A percentile compares a stretch with the other conserved stretches of the same genome.
Conservation (phyloP, 768 basidiomycete species). For the Pleurotus tuoliensis region DNA sequence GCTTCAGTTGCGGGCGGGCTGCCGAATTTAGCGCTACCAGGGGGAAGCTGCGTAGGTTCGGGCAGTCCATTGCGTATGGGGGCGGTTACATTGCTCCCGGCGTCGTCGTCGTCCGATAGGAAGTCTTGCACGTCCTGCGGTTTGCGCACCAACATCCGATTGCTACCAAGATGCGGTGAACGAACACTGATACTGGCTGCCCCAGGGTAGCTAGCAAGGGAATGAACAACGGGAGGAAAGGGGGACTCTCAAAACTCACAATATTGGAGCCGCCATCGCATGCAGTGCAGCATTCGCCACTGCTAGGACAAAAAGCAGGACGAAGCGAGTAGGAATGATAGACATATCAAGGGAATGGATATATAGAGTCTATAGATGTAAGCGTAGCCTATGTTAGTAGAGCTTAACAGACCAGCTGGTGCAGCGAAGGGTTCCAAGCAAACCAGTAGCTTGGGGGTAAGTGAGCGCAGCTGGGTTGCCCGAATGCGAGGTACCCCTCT, state of each 20-base stretch:
- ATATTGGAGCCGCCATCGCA: slow-evolving; percentile 1
- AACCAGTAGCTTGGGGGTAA: slow-evolving; percentile 7
- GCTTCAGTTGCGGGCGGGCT: too few relatives aligned
- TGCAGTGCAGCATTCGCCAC: slow-evolving; percentile 1
- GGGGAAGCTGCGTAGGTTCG: too few relatives aligned
- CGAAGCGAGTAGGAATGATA: not conserved
- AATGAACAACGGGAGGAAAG: not conserved
- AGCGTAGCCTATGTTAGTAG: not conserved
- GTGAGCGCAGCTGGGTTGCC: slow-evolving; percentile 7
- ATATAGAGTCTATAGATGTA: not conserved
- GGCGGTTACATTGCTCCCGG: too few relatives aligned
- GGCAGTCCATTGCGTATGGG: too few relatives aligned
- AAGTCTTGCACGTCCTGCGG: not conserved
- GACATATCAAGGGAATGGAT: not conserved
- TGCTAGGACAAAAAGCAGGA: slow-evolving; percentile 1
- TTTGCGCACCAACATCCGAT: not conserved
- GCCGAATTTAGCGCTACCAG: too few relatives aligned
- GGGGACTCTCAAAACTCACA: not conserved
- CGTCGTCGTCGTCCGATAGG: not conserved
- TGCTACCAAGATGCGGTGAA: not conserved
- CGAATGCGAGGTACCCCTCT: not conserved
- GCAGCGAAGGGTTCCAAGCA: slow-evolving; percentile 6
- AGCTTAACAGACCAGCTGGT: slow-evolving; percentile 8
- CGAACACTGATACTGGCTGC: too few relatives aligned
- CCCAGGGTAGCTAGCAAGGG: not conserved